Conservation (phyloP, 1,284 basidiomycete species). For the Apiotrichum mycotoxinovorans region DNA sequence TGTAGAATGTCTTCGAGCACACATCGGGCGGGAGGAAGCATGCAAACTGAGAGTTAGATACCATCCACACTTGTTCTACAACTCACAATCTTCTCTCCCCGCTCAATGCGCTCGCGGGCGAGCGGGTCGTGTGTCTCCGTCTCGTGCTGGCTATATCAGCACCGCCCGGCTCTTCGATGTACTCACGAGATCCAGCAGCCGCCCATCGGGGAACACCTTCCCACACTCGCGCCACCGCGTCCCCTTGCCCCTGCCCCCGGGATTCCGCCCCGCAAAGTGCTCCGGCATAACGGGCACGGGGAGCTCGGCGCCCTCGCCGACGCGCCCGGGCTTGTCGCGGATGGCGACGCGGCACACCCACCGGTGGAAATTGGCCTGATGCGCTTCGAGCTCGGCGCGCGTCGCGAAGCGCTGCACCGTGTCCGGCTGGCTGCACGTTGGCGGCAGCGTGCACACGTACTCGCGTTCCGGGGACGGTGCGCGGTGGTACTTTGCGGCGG, state of each 20-base stretch:
- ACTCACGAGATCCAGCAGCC: slow-evolving; percentile 71
- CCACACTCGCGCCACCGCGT: slow-evolving; percentile 55
- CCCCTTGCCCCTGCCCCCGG: slow-evolving; percentile 7
- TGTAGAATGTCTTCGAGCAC: slow-evolving; percentile 64
- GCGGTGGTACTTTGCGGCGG: slow-evolving; percentile 26
- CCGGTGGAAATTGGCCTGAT: slow-evolving; percentile 76
- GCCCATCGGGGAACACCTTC: slow-evolving; percentile 78
- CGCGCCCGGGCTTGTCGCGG: slow-evolving; percentile 24
- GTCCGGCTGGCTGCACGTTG: slow-evolving; percentile 67
- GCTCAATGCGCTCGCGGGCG: slow-evolving; percentile 65
- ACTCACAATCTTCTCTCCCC: slow-evolving; percentile 83
- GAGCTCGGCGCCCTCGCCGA: slow-evolving; percentile 35
- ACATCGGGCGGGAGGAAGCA: slow-evolving; percentile 61
- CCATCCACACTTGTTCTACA: neutral
- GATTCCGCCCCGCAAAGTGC: slow-evolving; percentile 22
- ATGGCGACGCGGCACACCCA: slow-evolving; percentile 63
- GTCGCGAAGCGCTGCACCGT: slow-evolving; percentile 60
- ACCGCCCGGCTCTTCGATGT: neutral
- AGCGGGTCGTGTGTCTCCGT: slow-evolving; percentile 83
- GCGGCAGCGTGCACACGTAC: slow-evolving; percentile 69
- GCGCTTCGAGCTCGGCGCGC: slow-evolving; percentile 66
- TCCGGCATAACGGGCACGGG: slow-evolving; percentile 24
- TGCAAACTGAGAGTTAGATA: slow-evolving; percentile 60
- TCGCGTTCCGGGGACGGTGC: slow-evolving; percentile 7
- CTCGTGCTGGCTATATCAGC: slow-evolving; percentile 60